Conservation (phyloP, 495 filamentous ascomycete species). For the Neurospora terricola region DNA sequence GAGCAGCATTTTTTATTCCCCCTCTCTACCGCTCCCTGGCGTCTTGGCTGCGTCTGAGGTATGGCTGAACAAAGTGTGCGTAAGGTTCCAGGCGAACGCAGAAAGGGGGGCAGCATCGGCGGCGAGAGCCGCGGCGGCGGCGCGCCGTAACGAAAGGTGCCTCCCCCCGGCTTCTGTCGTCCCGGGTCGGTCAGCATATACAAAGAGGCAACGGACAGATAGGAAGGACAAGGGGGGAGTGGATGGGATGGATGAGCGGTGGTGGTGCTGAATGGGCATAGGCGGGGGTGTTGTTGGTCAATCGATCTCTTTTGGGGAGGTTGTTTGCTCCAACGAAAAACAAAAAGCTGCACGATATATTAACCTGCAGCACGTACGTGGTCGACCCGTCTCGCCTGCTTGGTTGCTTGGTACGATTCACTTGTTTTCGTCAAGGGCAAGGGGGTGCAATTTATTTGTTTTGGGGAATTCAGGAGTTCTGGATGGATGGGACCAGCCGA, state of each 20-base stretch:
- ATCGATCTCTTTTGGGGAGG: not conserved
- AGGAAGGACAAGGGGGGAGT: not conserved
- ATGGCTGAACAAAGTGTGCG: not conserved
- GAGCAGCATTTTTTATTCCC: not conserved
- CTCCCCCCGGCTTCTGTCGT: not conserved
- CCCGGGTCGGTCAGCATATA: not conserved
- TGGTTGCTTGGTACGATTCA: not conserved
- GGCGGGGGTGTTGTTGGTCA: slow-evolving; percentile 2
- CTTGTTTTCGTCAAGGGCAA: not conserved
- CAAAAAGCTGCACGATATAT: slow-evolving; percentile 16
- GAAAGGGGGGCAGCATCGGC: not conserved
- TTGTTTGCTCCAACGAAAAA: slow-evolving; percentile 9
- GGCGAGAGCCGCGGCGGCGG: not conserved
- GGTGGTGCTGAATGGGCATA: not conserved
- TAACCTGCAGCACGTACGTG: slow-evolving; percentile 8
- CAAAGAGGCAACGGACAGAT: not conserved
- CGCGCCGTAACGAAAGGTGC: not conserved
- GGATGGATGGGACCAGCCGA: not conserved
- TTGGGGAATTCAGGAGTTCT: not conserved
- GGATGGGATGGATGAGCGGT: not conserved
- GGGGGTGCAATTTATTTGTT: not conserved
- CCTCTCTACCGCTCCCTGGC: not conserved
- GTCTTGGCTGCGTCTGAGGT: not conserved
- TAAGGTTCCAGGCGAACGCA: not conserved
- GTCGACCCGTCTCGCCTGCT: not conserved